These are phyloP conservation scores for Claviceps capensis DNA, from an alignment of 2,329 filamentous ascomycete genomes.

Conservation along the genomic window DNA sequence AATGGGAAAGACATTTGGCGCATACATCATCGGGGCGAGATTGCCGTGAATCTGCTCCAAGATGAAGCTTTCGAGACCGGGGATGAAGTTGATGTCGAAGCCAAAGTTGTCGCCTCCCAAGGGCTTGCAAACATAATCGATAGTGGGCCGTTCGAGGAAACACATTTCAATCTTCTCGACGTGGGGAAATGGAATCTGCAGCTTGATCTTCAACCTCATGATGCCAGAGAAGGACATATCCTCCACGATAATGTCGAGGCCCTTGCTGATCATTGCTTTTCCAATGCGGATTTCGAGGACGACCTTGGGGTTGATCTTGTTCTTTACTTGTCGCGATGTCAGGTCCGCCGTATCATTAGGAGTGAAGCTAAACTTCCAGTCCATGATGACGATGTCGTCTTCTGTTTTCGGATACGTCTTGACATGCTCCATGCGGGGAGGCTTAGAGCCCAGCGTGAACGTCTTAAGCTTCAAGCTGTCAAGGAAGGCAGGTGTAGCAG, in stretches of 20 bases:
- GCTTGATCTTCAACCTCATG: slow-evolving; percentile 95
- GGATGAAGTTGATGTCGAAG: slow-evolving; percentile 98
- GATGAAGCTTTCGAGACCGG: slow-evolving; percentile 85
- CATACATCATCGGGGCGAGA: slow-evolving; percentile 94
- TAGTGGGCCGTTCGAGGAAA: slow-evolving; percentile 75
- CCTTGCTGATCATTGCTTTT: slow-evolving; percentile 94
- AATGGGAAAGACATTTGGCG: slow-evolving; percentile 93
- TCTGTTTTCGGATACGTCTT: slow-evolving; percentile 95
- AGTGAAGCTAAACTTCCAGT: slow-evolving; percentile 99
- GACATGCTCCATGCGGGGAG: slow-evolving; percentile 90
- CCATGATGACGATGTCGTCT: slow-evolving; percentile 94
- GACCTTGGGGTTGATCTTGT: slow-evolving; percentile 94
- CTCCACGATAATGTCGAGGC: slow-evolving; percentile 92
- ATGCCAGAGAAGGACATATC: slow-evolving; percentile 92
- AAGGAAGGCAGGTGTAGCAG: slow-evolving; percentile 78
- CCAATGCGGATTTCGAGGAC: slow-evolving; percentile 89
- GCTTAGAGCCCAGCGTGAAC: slow-evolving; percentile 89
- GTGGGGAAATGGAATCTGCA: slow-evolving; percentile 90
- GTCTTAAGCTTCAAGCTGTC: slow-evolving; percentile 89
- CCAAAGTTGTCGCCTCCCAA: slow-evolving; percentile 89
- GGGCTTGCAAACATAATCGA: slow-evolving; percentile 97
- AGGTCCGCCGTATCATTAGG: slow-evolving; percentile 89
- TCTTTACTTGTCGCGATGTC: slow-evolving; percentile 78
- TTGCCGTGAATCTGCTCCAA: slow-evolving; percentile 93
- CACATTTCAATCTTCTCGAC: slow-evolving; percentile 91